Evolutionary conservation across 257 asterid genomes (phyloP), one percentile per base, ranked within the genome.

Genomic region (Thymus mandschuricus): DNA sequence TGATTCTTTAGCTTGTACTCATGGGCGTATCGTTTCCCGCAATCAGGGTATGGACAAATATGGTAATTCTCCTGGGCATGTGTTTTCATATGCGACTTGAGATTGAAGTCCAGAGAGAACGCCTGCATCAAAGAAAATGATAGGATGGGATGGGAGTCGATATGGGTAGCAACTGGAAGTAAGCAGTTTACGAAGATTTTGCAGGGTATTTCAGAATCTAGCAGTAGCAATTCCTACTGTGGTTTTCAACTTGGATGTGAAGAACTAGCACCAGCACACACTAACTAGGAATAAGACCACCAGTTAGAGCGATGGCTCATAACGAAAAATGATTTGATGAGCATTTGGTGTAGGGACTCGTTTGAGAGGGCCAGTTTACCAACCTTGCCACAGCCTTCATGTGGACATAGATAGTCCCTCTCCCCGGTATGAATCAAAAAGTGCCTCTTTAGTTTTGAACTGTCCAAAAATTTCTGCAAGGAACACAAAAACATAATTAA

Each of bases 331-430:
- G 34, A 49, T 45, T 28, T 50, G 57, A 63, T 51, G 64, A 51
- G 40, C 7, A 9, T n/a, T 30, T 50, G 49, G 49, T 45, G 60
- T 45, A 34, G 50, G 62, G 65, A 66, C 70, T 57, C 67, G 43
- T 59, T 28, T 54, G 48, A 45, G 49, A 61, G 71, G 6, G 67
- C 69, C 64, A 44, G 28, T 72, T 29, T 71, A 73, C 83, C 86
- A 82, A 95, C 99, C 98, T 95, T 95, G 54, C 99, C 99, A 87
- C 99, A 92, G 74, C 99, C 99, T 87, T 89, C 98, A 76, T 92
- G 91, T 7, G 99, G 98, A 75, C 99, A 95, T n/a, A 92, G 87
- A 73, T 80, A 95, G 79, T 89, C 97, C 77, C 99, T 80, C 83
- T 88, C 98, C 68, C 99, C 99, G 2, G 99, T 95, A 81, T 95